These are phyloP conservation scores for Lecanicillium sp. DNA, from an alignment of 2,329 filamentous ascomycete species.

Conservation along the genomic window DNA sequence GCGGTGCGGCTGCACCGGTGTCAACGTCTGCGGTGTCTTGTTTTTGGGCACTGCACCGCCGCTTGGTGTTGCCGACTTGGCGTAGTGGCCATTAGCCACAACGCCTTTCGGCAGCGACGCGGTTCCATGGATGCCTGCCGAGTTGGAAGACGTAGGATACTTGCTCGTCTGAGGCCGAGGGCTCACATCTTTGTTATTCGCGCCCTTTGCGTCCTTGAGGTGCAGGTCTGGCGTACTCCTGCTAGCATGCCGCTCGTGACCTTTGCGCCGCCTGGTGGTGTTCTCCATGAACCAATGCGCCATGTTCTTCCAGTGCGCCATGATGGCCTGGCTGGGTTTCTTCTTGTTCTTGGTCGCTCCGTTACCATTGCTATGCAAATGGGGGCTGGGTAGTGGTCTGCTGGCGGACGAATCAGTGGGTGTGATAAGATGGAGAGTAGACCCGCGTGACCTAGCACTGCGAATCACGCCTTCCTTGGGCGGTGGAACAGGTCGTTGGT, in stretches of 20 bases:
- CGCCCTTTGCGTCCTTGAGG: slow-evolving; percentile 37
- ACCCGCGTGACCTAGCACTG: slow-evolving; percentile 67
- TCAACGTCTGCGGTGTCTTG: slow-evolving; percentile 15
- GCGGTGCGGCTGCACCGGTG: slow-evolving; percentile 21
- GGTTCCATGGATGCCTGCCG: slow-evolving; percentile 25
- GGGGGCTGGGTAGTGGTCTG: slow-evolving; percentile 18
- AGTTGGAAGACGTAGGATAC: slow-evolving; percentile 34
- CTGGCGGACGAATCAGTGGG: slow-evolving; percentile 43
- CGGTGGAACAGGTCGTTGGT: slow-evolving; percentile 68
- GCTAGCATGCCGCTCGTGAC: slow-evolving; percentile 42
- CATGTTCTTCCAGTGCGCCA: slow-evolving; percentile 56
- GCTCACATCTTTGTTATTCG: slow-evolving; percentile 42
- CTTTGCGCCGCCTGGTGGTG: slow-evolving; percentile 44
- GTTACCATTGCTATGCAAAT: slow-evolving; percentile 16
- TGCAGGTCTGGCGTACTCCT: slow-evolving; percentile 53
- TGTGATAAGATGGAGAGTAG: slow-evolving; percentile 79
- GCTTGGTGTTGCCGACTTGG: slow-evolving; percentile 17
- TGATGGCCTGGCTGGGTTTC: slow-evolving; percentile 50
- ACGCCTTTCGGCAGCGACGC: slow-evolving; percentile 41
- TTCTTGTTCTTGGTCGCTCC: slow-evolving; percentile 41
- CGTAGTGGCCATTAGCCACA: slow-evolving; percentile 41
- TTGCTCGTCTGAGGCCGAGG: slow-evolving; percentile 55
- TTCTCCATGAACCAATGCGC: slow-evolving; percentile 57
- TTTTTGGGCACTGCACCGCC: slow-evolving; percentile 14
- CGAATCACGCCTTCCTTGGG: slow-evolving; percentile 72